These are phyloP conservation scores for Epichloe glyceriae DNA, from an alignment of 2,329 filamentous ascomycete species.

Conservation along the genomic window DNA sequence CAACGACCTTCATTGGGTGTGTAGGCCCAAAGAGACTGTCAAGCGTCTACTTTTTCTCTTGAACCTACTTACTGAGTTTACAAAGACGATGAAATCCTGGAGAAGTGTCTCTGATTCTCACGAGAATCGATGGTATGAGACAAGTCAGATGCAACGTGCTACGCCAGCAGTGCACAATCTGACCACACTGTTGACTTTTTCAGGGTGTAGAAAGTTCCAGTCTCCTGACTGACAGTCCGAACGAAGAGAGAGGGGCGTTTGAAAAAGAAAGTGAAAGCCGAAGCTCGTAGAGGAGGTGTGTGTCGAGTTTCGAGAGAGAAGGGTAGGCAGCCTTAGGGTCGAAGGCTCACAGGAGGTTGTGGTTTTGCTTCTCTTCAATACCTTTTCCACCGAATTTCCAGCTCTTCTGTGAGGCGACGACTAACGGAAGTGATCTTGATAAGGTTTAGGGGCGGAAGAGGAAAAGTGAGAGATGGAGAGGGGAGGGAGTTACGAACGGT, in stretches of 20 bases:
- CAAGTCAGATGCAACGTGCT: not conserved
- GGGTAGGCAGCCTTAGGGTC: not conserved
- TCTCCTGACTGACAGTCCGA: not conserved
- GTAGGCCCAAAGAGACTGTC: not conserved
- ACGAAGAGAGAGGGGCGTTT: not conserved
- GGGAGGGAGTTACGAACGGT: constrained; percentile 21
- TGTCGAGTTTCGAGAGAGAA: not conserved
- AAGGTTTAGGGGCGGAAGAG: constrained; percentile 6
- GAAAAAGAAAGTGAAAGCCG: not conserved
- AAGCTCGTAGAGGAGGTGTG: not conserved
- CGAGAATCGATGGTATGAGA: not conserved
- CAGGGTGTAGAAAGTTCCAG: not conserved
- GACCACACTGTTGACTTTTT: too few species aligned
- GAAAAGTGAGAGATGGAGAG: constrained; percentile 9
- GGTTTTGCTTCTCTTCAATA: not conserved
- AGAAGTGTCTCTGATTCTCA: not conserved
- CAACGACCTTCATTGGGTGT: not conserved
- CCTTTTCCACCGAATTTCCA: not conserved
- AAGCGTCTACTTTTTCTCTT: not conserved
- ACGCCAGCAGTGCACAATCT: too few species aligned
- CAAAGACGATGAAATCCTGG: not conserved
- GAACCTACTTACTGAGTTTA: not conserved
- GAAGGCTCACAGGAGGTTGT: not conserved
- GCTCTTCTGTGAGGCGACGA: not conserved
- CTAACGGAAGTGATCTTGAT: not conserved